Evolutionary conservation across 441 rosid species (phyloP).

Genomic region (Euphorbia celastroides): DNA sequence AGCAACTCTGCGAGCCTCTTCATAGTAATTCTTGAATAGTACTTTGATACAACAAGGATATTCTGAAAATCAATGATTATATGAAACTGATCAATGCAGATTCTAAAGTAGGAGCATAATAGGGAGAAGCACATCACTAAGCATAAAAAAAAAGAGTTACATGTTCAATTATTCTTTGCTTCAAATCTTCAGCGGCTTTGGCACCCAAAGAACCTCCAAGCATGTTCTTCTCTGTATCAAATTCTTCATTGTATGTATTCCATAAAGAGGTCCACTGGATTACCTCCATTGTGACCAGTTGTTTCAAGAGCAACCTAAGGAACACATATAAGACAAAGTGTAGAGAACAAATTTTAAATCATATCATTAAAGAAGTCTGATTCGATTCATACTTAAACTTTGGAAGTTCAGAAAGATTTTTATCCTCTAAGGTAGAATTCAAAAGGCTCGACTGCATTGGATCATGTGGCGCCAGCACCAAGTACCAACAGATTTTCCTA

Average conservation of each 20-base stretch:
- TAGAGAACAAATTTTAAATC: neutral
- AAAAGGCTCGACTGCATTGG: conserved; percentile 96
- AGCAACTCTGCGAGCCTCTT: conserved; percentile 85
- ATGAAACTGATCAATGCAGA: neutral
- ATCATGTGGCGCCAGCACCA: conserved; percentile 83
- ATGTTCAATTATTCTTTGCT: conserved; percentile 90
- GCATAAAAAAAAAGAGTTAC: conserved; percentile 29
- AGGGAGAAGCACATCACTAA: neutral
- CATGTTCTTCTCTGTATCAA: conserved; percentile 80
- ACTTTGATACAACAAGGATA: conserved; percentile 93
- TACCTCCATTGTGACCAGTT: conserved; percentile 95
- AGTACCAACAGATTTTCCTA: conserved; percentile 92
- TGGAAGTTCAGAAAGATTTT: conserved; percentile 75
- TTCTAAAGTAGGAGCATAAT: neutral
- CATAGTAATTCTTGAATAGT: conserved; percentile 80
- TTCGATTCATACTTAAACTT: conserved; percentile 56
- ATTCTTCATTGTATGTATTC: conserved; percentile 78
- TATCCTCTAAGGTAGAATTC: conserved; percentile 80
- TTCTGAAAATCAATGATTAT: conserved; percentile 50
- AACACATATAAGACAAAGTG: conserved; percentile 5
- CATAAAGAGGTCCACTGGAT: conserved; percentile 93
- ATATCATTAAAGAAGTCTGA: neutral
- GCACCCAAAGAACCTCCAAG: conserved; percentile 86
- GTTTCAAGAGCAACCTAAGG: conserved; percentile 74
- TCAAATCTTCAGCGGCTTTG: conserved; percentile 92